Conservation (phyloP, 257 asterid species). For the Verbascum thapsus region DNA sequence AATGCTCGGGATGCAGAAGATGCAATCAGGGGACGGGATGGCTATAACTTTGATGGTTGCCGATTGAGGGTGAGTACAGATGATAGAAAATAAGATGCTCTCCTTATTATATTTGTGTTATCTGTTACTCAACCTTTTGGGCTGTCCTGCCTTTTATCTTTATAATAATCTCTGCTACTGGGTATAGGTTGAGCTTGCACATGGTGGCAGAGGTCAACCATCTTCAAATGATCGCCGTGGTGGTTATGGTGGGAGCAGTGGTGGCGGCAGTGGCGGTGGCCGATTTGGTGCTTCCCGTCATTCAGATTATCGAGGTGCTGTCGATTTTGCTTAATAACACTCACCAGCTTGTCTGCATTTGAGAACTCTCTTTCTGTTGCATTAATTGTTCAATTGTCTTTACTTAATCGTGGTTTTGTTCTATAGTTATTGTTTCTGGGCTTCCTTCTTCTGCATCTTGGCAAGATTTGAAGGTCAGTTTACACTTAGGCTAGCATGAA, state of each 20-base stretch:
- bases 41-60: conserved; percentile 97
- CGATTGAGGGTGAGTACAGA: conserved; percentile 74
- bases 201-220: conserved; percentile 96
- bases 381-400: neutral
- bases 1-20: conserved; percentile 91
- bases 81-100: neutral
- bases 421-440: conserved; percentile 82
- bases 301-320: conserved; percentile 87
- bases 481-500: neutral
- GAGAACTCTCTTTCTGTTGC: conserved; percentile 2
- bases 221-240: conserved; percentile 93
- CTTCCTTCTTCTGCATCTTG: conserved; percentile 99
- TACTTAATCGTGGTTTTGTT: conserved; percentile 15
- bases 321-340: conserved; percentile 10
- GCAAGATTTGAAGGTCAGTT: conserved; percentile 96
- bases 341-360: conserved; percentile 10
- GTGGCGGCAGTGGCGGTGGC: conserved; percentile 51
- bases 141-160: neutral
- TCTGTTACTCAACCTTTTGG: neutral
- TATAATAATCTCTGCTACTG: conserved; percentile 22
- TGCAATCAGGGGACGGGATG: conserved; percentile 96
- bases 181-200: conserved; percentile 87
- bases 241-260: conserved; percentile 58
- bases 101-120: neutral
- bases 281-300: conserved; percentile 90